Evolutionary conservation across 2,329 filamentous ascomycete species (phyloP).

Genomic region (Alternaria atra): DNA sequence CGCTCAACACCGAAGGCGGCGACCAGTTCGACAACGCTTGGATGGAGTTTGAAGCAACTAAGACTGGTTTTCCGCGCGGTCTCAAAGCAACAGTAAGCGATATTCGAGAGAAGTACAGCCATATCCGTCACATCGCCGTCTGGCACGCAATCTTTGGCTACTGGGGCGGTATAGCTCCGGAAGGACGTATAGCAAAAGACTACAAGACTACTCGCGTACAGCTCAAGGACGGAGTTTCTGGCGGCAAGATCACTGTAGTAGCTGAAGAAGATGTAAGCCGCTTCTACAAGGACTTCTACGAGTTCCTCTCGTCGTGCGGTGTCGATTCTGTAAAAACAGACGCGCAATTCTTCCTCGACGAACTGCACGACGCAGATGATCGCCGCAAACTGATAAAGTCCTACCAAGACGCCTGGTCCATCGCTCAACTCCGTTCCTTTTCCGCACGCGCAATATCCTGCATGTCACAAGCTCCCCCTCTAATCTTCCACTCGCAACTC

Average conservation of each 20-base stretch:
- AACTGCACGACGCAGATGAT: constrained; percentile 71
- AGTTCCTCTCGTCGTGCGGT: constrained; percentile 76
- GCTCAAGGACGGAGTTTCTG: constrained; percentile 65
- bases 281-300: constrained; percentile 93
- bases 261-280: constrained; percentile 75
- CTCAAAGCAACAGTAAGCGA: constrained; percentile 74
- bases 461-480: constrained; percentile 90
- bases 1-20: constrained; percentile 57
- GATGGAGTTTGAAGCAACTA: constrained; percentile 87
- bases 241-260: constrained; percentile 75
- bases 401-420: constrained; percentile 88
- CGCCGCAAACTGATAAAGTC: constrained; percentile 75
- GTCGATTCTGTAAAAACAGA: constrained; percentile 93
- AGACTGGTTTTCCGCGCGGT: constrained; percentile 79
- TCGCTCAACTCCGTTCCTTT: constrained; percentile 80
- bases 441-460: constrained; percentile 82
- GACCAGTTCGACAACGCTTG: constrained; percentile 60
- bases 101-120: constrained; percentile 74
- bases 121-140: constrained; percentile 84
- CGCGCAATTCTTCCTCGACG: constrained; percentile 88
- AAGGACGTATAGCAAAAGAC: constrained; percentile 74
- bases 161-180: constrained; percentile 82
- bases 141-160: constrained; percentile 80
- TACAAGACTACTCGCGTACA: constrained; percentile 76
- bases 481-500: constrained; percentile 85